Base-by-base conservation (phyloP, 164 flowering plant genomes). In the Vitis vinifera region DNA sequence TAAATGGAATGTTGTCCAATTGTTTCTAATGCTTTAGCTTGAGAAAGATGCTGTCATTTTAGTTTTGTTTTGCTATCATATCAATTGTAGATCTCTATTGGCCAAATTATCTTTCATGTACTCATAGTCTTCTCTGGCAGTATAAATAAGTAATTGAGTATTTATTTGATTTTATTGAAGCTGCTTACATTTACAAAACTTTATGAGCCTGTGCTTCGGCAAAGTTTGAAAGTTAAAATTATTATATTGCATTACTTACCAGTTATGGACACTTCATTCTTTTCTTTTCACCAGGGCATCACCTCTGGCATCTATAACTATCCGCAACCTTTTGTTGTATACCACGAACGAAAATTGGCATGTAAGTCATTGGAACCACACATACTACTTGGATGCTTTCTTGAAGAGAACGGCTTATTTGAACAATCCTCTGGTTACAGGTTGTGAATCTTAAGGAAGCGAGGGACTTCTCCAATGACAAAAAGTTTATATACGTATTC, bases 381-480 rank as follows among this genome's bases (percentile, higher is more conserved):
- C 8, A 10, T 55, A 15, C 29, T 19, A 62, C 3, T 55, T 71
- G 10, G 13, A 9, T 16, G 31, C 52, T 68, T 73, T 63, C 57
- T 59, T 59, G 12, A 10, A 30, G 3, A 8, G 29, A 19, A 59
- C 16, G 57, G 51, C 66, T 67, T 67, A 75, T 55, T 48, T 72
- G 58, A 61, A 52, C 30, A 52, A 44, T 64, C 62, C 72, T 67
- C 37, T 51, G 48, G 59, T 59, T 48, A 53, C 87, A 95, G 99
- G 93, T 89, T 79, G 98, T 93, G 19, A 93, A 86, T 81, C 95
- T 95, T 55, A 95, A 93, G 80, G 98, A 91, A 78, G 98, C 98
- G 55, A 87, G 98, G 74, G 99, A 93, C 47, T 95, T 87, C 78
- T 91, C 93, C 78, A 74, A 59, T 71, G 77, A 85, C 73, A 85